These are phyloP conservation scores for Phialemonium atrogriseum DNA, from an alignment of 2,329 filamentous ascomycete species.

Conservation along the genomic window DNA sequence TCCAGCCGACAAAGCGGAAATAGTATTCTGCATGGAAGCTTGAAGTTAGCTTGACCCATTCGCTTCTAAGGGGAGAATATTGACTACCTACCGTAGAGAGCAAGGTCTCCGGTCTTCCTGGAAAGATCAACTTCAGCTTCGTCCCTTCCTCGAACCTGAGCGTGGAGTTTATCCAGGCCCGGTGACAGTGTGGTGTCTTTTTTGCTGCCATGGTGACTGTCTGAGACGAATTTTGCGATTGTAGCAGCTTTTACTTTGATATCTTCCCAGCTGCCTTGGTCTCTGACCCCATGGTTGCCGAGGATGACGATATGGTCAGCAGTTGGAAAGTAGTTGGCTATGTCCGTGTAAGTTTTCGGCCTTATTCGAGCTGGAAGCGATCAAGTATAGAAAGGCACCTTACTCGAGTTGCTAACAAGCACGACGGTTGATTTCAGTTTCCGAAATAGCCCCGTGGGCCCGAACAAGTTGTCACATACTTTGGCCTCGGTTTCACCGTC, in stretches of 20 bases:
- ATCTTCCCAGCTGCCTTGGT: constrained; percentile 29
- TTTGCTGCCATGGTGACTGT: constrained; percentile 2
- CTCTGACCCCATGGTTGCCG: constrained; percentile 21
- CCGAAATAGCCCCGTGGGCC: constrained; percentile 19
- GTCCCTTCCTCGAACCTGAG: background rate
- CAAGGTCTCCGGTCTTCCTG: constrained; percentile 22
- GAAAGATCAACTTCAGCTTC: constrained; percentile 10
- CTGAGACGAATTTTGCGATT: constrained; percentile 23
- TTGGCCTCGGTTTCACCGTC: constrained; percentile 23
- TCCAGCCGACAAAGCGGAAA: constrained; percentile 16
- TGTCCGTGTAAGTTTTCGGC: constrained; percentile 2
- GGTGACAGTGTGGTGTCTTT: background rate
- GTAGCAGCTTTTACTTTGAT: constrained; percentile 21
- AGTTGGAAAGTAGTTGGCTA: constrained; percentile 26
- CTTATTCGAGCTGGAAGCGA: background rate
- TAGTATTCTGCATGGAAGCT: constrained; percentile 25
- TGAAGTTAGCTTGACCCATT: constrained; percentile 1
- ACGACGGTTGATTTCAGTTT: constrained; percentile 21
- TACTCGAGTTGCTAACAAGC: constrained; percentile 22
- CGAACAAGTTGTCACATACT: constrained; percentile 22
- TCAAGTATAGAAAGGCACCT: constrained; percentile 2
- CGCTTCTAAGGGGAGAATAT: background rate
- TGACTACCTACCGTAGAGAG: constrained; percentile 23
- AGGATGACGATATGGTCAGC: constrained; percentile 34
- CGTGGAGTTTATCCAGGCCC: constrained; percentile 6